Conservation (phyloP, 805 yeast species). For the Cyberlindnera saturnus region DNA sequence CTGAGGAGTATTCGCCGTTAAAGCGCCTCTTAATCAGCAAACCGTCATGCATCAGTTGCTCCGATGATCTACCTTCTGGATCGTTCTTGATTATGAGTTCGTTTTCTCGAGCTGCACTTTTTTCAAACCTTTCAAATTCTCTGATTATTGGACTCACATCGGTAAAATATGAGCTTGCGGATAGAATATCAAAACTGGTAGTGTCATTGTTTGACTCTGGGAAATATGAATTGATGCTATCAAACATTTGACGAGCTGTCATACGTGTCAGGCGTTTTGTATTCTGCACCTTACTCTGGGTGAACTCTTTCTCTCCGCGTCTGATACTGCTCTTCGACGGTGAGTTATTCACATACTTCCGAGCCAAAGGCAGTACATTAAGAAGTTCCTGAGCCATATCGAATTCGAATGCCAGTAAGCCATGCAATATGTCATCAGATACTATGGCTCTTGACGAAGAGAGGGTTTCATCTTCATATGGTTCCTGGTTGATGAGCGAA, state of each 20-base stretch:
- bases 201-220: constrained; percentile 3
- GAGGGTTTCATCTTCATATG: constrained; percentile 28
- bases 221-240: constrained; percentile 3
- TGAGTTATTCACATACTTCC: background rate
- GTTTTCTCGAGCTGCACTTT: constrained; percentile 1
- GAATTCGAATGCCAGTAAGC: constrained; percentile 34
- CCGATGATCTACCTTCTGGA: background rate
- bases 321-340: constrained; percentile 1
- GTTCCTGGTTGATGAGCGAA: constrained; percentile 13
- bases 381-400: constrained; percentile 24
- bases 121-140: constrained; percentile 18
- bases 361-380: constrained; percentile 4
- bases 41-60: background rate
- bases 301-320: constrained; percentile 9
- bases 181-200: constrained; percentile 12
- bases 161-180: constrained; percentile 5
- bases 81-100: constrained; percentile 1
- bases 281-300: constrained; percentile 9
- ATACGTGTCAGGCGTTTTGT: constrained; percentile 14
- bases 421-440: constrained; percentile 26
- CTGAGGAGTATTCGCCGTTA: background rate
- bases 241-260: constrained; percentile 4
- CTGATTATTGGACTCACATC: constrained; percentile 22
- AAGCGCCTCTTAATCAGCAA: background rate
- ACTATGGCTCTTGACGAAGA: constrained; percentile 29